Evolutionary conservation across 768 basidiomycete species (phyloP).

Genomic region (Dioszegia hungarica): DNA sequence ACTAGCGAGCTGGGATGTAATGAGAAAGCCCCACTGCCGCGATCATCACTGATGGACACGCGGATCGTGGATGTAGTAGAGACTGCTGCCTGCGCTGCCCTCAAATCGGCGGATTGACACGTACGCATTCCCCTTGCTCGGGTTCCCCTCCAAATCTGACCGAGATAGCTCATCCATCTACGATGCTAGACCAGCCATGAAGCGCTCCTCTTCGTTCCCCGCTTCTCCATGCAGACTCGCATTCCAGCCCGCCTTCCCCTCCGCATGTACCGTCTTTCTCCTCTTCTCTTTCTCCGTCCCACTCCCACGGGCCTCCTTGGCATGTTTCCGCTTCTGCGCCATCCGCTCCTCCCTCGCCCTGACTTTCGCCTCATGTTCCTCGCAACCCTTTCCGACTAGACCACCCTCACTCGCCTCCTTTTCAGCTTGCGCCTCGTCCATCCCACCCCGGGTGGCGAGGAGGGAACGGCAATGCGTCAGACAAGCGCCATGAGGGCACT

Average conservation of each 20-base stretch:
- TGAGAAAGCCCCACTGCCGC: background rate
- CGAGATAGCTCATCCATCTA: too few relatives aligned
- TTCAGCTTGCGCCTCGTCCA: constrained; percentile 22
- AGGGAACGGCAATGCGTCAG: constrained; percentile 43
- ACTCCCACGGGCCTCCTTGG: constrained; percentile 21
- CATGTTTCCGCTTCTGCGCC: constrained; percentile 34
- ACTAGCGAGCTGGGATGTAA: constrained; percentile 12
- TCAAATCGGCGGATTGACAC: too few relatives aligned
- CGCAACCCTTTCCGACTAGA: constrained; percentile 44
- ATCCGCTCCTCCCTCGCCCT: constrained; percentile 34
- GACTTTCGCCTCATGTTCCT: constrained; percentile 48
- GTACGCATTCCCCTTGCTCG: too few relatives aligned
- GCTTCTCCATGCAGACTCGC: background rate
- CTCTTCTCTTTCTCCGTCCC: constrained; percentile 4
- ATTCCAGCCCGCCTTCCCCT: background rate
- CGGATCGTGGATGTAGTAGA: too few relatives aligned
- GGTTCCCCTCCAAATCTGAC: too few relatives aligned
- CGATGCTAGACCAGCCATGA: background rate
- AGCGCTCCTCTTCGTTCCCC: background rate
- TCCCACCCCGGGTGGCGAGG: constrained; percentile 27
- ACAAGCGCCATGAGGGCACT: constrained; percentile 41
- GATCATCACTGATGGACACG: too few relatives aligned
- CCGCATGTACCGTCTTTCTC: background rate
- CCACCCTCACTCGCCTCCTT: constrained; percentile 26
- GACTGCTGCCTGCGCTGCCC: too few relatives aligned